Conservation (phyloP, 805 yeast species). For the Kockiozyma suomiensis region DNA sequence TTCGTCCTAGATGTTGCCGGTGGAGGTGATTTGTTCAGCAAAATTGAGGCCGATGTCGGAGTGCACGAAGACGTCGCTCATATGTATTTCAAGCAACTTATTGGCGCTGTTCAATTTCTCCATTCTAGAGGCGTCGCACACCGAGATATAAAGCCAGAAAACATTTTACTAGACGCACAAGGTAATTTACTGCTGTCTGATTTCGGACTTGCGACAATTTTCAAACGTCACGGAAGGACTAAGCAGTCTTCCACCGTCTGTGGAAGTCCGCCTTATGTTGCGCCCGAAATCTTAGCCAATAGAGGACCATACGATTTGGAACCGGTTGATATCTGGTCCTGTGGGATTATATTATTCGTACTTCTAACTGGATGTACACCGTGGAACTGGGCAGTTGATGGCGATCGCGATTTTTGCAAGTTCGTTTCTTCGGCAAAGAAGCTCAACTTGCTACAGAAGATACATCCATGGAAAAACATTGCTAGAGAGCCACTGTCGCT, state of each 20-base stretch:
- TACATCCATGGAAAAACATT: slow-evolving; percentile 59
- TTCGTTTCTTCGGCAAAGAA: slow-evolving; percentile 37
- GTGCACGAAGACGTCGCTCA: slow-evolving; percentile 67
- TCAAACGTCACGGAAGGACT: slow-evolving; percentile 53
- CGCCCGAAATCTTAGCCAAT: slow-evolving; percentile 63
- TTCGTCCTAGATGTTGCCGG: slow-evolving; percentile 68
- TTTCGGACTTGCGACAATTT: slow-evolving; percentile 72
- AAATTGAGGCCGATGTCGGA: slow-evolving; percentile 75
- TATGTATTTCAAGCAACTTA: slow-evolving; percentile 66
- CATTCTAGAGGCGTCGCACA: slow-evolving; percentile 69
- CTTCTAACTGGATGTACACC: slow-evolving; percentile 67
- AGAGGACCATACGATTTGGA: slow-evolving; percentile 58
- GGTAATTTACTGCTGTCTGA: slow-evolving; percentile 77
- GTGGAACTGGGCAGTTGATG: slow-evolving; percentile 65
- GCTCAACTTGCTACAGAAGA: slow-evolving; percentile 34
- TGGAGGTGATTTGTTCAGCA: slow-evolving; percentile 78
- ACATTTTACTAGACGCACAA: slow-evolving; percentile 59
- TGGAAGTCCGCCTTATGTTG: slow-evolving; percentile 78
- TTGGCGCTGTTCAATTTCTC: slow-evolving; percentile 60
- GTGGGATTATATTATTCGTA: slow-evolving; percentile 60
- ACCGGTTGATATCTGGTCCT: slow-evolving; percentile 62
- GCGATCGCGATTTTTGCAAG: slow-evolving; percentile 52
- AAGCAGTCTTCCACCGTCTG: slow-evolving; percentile 57
- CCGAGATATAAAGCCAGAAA: slow-evolving; percentile 71
- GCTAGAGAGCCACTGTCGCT: slow-evolving; percentile 55